Percentiles rank a stretch among this genome's conserved stretches.
Evolutionary conservation across 1,139 yeast species (phyloP).

Genomic region (Pichia sp.): DNA sequence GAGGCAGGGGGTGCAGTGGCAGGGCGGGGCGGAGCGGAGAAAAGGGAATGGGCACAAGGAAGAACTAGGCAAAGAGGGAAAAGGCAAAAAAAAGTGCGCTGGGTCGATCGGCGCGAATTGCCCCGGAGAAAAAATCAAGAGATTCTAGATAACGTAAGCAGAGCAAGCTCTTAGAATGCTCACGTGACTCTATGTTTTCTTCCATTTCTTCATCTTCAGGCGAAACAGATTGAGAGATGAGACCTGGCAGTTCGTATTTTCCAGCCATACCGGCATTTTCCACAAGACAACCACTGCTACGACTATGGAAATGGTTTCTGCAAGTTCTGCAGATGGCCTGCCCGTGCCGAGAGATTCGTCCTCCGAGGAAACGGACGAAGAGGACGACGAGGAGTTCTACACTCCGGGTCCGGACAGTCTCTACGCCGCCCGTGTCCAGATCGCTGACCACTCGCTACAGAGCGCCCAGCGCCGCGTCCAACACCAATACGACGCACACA

Average conservation of each 20-base stretch:
- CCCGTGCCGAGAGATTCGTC: neutral
- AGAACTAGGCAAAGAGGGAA: too few relatives aligned
- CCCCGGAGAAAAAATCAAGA: neutral
- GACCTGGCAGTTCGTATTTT: too few relatives aligned
- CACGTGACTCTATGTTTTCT: too few relatives aligned
- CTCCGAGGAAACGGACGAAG: constrained; percentile 23
- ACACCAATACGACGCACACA: constrained; percentile 27
- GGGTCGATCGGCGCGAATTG: neutral
- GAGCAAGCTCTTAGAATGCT: too few relatives aligned
- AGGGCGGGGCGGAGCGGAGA: too few relatives aligned
- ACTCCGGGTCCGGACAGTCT: constrained; percentile 72
- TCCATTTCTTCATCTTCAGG: too few relatives aligned
- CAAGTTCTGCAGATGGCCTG: neutral
- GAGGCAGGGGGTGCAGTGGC: neutral
- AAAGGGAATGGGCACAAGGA: too few relatives aligned
- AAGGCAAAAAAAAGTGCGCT: neutral
- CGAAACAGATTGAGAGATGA: too few relatives aligned
- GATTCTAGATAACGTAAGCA: too few relatives aligned
- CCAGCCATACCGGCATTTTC: too few relatives aligned
- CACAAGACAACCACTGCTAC: too few relatives aligned
- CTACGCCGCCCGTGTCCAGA: constrained; percentile 46
- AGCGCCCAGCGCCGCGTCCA: constrained; percentile 43
- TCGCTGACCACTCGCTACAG: constrained; percentile 49
- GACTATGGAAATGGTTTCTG: neutral
- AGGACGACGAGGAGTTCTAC: constrained; percentile 59